phyloP scores from a whole-genome alignment of 2,329 filamentous ascomycete species.

The Claviceps sp. region DNA sequence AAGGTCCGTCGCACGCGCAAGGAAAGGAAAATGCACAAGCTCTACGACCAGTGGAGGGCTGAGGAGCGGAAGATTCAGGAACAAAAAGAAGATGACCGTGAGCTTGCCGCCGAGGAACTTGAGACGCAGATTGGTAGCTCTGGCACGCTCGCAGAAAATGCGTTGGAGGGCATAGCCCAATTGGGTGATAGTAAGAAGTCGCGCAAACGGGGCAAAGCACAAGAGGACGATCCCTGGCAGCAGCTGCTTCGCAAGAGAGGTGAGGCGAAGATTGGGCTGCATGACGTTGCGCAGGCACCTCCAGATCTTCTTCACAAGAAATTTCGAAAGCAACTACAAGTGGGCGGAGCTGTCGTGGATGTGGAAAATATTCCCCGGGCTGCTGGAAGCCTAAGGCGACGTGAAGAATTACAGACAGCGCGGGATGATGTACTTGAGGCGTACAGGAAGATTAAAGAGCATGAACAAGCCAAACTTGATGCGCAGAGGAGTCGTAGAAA shows the following conservation, averaged over 20 bases:
- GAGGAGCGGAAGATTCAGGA: constrained; percentile 51
- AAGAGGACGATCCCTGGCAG: constrained; percentile 63
- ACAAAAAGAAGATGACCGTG: constrained; percentile 50
- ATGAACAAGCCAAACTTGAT: constrained; percentile 22
- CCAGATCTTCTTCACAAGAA: constrained; percentile 55
- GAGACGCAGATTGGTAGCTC: constrained; percentile 47
- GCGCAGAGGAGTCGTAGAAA: constrained; percentile 1
- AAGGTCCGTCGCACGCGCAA: constrained; percentile 66
- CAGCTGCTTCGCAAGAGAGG: constrained; percentile 55
- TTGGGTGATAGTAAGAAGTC: constrained; percentile 13
- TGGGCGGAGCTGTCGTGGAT: constrained; percentile 21
- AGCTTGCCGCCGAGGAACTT: constrained; percentile 48
- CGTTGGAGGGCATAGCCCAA: constrained; percentile 31
- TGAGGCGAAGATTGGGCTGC: constrained; percentile 35
- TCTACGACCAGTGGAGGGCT: constrained; percentile 65
- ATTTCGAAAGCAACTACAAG: constrained; percentile 18
- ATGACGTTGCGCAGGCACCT: constrained; percentile 59
- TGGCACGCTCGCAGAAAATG: constrained; percentile 20
- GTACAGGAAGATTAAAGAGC: constrained; percentile 24
- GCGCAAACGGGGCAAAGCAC: constrained; percentile 29
- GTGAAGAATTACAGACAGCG: constrained; percentile 24
- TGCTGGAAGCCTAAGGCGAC: constrained; percentile 24
- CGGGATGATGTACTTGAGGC: constrained; percentile 24
- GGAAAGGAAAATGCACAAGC: constrained; percentile 69
- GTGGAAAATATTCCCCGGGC: constrained; percentile 25